phyloP scores from a whole-genome alignment of 2,329 filamentous ascomycete species.

The Akanthomyces muscarius region DNA sequence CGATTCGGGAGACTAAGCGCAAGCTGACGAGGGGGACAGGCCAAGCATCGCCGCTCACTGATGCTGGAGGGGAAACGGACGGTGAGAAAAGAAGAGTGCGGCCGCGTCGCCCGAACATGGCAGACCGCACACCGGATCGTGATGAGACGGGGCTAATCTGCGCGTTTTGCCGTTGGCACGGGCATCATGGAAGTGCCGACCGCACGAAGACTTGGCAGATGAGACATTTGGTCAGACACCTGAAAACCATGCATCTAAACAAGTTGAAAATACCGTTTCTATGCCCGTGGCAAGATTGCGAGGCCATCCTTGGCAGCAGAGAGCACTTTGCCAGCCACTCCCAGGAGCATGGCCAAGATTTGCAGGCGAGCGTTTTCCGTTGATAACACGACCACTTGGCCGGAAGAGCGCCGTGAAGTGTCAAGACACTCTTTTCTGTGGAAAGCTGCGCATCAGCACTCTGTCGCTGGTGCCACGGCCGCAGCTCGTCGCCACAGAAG shows the following conservation, averaged over 20 bases:
- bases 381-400: not conserved
- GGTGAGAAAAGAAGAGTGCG: not conserved
- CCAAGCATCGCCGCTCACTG: not conserved
- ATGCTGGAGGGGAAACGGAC: not conserved
- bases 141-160: not conserved
- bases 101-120: not conserved
- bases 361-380: not conserved
- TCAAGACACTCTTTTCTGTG: too few relatives aligned
- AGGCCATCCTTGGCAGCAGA: constrained; percentile 1
- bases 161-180: not conserved
- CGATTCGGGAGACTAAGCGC: constrained; percentile 7
- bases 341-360: not conserved
- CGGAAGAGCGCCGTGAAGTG: too few relatives aligned
- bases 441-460: too few relatives aligned
- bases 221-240: not conserved
- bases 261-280: not conserved
- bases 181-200: not conserved
- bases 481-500: too few relatives aligned
- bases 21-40: not conserved
- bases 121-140: not conserved
- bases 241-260: not conserved
- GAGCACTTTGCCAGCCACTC: constrained; percentile 6
- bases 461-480: too few relatives aligned
- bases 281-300: not conserved
- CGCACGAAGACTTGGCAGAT: not conserved